Conservation (phyloP, 345 rosid genomes). For the Corchorus capsularis region DNA sequence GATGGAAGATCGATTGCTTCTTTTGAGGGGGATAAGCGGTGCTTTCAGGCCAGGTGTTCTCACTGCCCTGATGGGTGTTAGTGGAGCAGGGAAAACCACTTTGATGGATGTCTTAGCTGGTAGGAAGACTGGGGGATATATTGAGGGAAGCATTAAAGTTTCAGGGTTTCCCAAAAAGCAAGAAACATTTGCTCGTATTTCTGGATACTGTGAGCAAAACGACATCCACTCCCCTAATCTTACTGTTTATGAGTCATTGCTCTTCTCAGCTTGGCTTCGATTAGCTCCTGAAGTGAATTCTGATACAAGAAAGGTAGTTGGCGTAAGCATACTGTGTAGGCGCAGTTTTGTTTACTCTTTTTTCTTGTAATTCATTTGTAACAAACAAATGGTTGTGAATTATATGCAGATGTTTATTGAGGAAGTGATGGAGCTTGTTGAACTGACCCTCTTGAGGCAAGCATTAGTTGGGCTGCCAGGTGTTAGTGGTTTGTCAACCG, state of each 20-base stretch:
- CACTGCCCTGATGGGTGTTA: slow-evolving; percentile 78
- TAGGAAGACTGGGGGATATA: slow-evolving; percentile 78
- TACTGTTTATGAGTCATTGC: slow-evolving; percentile 70
- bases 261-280: slow-evolving; percentile 77
- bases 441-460: slow-evolving; percentile 54
- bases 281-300: slow-evolving; percentile 49
- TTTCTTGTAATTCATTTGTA: not conserved
- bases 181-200: slow-evolving; percentile 77
- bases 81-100: slow-evolving; percentile 90
- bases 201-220: slow-evolving; percentile 78
- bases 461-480: slow-evolving; percentile 90
- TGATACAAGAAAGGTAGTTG: slow-evolving; percentile 52
- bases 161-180: slow-evolving; percentile 82
- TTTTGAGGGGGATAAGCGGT: slow-evolving; percentile 72
- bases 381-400: not conserved
- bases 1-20: slow-evolving; percentile 55
- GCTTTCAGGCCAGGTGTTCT: slow-evolving; percentile 86
- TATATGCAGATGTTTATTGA: slow-evolving; percentile 69
- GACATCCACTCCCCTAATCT: slow-evolving; percentile 83
- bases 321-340: not conserved
- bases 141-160: slow-evolving; percentile 61
- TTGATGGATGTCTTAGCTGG: slow-evolving; percentile 88
- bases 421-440: slow-evolving; percentile 91
- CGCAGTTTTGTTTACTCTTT: not conserved
- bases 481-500: slow-evolving; percentile 71